Conservation (phyloP, 495 filamentous ascomycete species). For the Apodospora peruviana region DNA sequence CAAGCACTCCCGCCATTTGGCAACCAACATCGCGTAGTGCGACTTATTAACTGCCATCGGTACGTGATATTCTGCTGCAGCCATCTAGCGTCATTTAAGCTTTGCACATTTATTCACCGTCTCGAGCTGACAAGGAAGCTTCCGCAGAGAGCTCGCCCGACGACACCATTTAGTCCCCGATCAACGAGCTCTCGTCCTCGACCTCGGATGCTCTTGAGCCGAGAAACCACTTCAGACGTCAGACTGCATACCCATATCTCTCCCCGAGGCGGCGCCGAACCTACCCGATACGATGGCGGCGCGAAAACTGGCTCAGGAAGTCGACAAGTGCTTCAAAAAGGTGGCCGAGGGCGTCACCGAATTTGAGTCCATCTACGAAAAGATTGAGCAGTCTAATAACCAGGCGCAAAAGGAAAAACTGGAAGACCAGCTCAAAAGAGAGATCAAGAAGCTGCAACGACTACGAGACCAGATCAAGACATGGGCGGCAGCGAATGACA, state of each 20-base stretch:
- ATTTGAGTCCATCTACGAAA: constrained; percentile 92
- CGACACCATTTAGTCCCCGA: too few species aligned
- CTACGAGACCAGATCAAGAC: constrained; percentile 98
- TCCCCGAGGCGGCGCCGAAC: constrained; percentile 2
- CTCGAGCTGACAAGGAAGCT: background rate
- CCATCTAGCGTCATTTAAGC: background rate
- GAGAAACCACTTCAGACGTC: background rate
- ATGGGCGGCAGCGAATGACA: constrained; percentile 94
- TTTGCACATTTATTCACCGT: constrained; percentile 3
- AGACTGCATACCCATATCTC: background rate
- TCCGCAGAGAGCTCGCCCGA: too few species aligned
- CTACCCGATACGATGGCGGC: constrained; percentile 66
- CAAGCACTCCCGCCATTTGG: background rate
- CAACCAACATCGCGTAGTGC: background rate
- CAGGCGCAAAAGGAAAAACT: constrained; percentile 95
- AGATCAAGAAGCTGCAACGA: constrained; percentile 99
- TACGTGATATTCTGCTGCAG: too few species aligned
- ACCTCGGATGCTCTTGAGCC: background rate
- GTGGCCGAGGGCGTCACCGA: constrained; percentile 85
- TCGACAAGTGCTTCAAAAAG: constrained; percentile 98
- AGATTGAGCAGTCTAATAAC: constrained; percentile 86
- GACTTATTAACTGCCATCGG: too few species aligned
- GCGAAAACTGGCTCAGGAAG: constrained; percentile 92
- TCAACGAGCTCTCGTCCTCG: background rate
- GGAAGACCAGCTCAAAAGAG: constrained; percentile 93